Percentiles rank a stretch among this genome's conserved stretches.
Evolutionary conservation across 371 early-diverging fungal species (phyloP).

Genomic region (Apophysomyces ossiformis): DNA sequence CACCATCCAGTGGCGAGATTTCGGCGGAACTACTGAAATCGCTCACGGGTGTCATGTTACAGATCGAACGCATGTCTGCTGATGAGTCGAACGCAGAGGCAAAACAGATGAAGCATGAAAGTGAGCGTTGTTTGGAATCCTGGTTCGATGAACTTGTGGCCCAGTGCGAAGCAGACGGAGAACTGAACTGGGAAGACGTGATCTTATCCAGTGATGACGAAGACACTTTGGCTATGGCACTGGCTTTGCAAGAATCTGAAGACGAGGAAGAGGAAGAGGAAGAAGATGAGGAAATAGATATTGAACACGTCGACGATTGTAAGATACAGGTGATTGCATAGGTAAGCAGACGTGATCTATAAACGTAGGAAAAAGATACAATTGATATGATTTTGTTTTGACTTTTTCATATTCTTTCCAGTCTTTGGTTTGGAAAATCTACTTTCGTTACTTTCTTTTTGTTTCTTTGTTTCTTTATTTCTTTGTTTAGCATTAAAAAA

Average conservation of each 20-base stretch:
- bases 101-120: constrained; percentile 31
- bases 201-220: constrained; percentile 14
- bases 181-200: constrained; percentile 14
- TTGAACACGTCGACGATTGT: constrained; percentile 3
- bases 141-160: constrained; percentile 43
- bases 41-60: constrained; percentile 32
- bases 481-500: no score
- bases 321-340: background rate
- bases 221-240: constrained; percentile 18
- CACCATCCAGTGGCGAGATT: constrained; percentile 38
- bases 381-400: no score
- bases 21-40: constrained; percentile 37
- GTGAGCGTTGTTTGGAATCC: constrained; percentile 33
- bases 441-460: no score
- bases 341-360: background rate
- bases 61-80: constrained; percentile 32
- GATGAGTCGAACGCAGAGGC: constrained; percentile 31
- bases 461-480: no score
- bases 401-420: no score
- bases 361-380: no score
- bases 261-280: constrained; percentile 29
- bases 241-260: constrained; percentile 16
- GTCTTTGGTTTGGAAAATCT: no score
- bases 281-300: constrained; percentile 20
- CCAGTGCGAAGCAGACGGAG: constrained; percentile 35